A percentile compares a stretch with the other conserved stretches of the same genome.
These are phyloP conservation scores for Onygenales sp. DNA, from an alignment of 2,329 filamentous ascomycete species.

Conservation along the genomic window DNA sequence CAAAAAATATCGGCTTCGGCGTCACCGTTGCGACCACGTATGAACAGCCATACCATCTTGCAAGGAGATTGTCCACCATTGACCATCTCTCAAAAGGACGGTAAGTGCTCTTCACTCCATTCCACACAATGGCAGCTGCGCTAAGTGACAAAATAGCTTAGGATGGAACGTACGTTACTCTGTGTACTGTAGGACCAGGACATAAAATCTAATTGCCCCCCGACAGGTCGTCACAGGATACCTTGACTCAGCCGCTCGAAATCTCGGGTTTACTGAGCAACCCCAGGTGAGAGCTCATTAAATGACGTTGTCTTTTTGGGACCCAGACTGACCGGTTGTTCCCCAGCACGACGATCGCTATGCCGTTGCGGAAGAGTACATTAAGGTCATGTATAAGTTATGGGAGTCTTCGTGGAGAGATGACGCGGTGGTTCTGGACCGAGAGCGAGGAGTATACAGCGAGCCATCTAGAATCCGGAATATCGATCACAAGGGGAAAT, in stretches of 20 bases:
- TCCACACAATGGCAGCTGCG: too few species aligned
- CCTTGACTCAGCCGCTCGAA: constrained; percentile 56
- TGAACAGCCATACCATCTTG: constrained; percentile 59
- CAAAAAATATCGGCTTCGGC: constrained; percentile 58
- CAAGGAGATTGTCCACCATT: constrained; percentile 54
- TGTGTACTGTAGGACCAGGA: constrained; percentile 9
- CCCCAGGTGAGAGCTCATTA: constrained; percentile 13
- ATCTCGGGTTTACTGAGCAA: constrained; percentile 50
- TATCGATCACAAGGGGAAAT: constrained; percentile 58
- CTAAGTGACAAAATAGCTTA: constrained; percentile 26
- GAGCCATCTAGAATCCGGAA: constrained; percentile 49
- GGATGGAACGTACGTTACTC: constrained; percentile 44
- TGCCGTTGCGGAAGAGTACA: constrained; percentile 53
- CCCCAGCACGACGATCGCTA: constrained; percentile 56
- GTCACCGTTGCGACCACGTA: constrained; percentile 61
- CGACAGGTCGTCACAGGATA: constrained; percentile 56
- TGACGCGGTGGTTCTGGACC: constrained; percentile 54
- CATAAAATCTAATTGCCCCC: constrained; percentile 4
- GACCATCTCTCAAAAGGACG: constrained; percentile 60
- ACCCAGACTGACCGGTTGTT: too few species aligned
- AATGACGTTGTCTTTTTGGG: too few species aligned
- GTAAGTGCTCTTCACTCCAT: constrained; percentile 16
- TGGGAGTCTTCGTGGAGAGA: constrained; percentile 59
- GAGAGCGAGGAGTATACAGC: constrained; percentile 51
- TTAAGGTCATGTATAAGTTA: constrained; percentile 57